phyloP scores from a whole-genome alignment of 148 eudicot genomes.

The Rheum nobile region DNA sequence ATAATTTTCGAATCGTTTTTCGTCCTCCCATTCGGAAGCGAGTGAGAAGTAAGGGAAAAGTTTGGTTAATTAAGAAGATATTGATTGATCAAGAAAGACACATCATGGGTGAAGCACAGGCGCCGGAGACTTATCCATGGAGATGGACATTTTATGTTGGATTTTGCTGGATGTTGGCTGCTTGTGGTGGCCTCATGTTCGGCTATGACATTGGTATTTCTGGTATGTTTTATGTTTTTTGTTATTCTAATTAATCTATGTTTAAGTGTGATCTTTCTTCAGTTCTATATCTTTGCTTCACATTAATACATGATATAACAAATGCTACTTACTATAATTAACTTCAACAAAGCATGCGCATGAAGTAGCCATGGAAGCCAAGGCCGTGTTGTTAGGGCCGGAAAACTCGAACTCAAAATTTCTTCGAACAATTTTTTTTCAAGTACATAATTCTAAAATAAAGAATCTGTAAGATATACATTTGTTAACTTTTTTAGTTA shows the following conservation, averaged over 20 bases:
- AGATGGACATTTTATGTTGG: conserved; percentile 18
- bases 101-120: not conserved
- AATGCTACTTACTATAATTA: too few species aligned
- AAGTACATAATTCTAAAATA: too few species aligned
- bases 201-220: conserved; percentile 47
- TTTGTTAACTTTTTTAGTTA: too few species aligned
- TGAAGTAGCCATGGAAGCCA: too few species aligned
- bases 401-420: too few species aligned
- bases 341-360: too few species aligned
- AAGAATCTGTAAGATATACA: too few species aligned
- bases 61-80: not conserved
- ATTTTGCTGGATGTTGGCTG: conserved; percentile 36
- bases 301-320: too few species aligned
- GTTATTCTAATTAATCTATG: not conserved
- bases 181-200: conserved; percentile 50
- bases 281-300: not conserved
- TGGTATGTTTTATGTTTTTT: conserved; percentile 9
- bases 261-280: not conserved
- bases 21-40: not conserved
- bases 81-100: not conserved
- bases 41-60: not conserved
- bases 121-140: not conserved
- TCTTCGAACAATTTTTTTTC: too few species aligned
- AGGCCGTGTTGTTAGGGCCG: too few species aligned
- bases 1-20: not conserved